Percentiles rank a stretch among this genome's conserved stretches.
Conservation (phyloP, 305 asterid genomes). For the Caryopteris hybrid region DNA sequence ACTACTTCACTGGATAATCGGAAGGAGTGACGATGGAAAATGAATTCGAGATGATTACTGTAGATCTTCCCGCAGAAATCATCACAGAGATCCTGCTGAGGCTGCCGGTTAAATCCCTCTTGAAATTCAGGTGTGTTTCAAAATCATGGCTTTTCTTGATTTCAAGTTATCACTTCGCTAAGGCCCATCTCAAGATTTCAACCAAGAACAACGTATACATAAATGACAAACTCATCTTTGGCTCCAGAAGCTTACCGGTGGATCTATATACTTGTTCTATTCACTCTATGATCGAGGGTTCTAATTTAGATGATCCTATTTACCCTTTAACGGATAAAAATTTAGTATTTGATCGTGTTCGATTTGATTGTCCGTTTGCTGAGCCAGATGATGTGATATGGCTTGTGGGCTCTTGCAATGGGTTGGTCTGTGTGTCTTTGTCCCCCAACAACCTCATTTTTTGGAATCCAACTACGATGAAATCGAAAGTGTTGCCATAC, state of each 20-base stretch:
- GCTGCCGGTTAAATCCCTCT: conserved; percentile 29
- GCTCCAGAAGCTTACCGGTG: conserved; percentile 13
- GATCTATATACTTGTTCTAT: conserved; percentile 23
- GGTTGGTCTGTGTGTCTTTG: conserved; percentile 22
- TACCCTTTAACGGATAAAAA: conserved; percentile 12
- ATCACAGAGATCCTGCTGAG: conserved; percentile 27
- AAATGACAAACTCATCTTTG: conserved; percentile 26
- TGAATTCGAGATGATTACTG: background rate
- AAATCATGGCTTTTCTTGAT: conserved; percentile 21
- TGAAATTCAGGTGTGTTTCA: conserved; percentile 20
- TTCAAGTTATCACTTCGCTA: conserved; percentile 25
- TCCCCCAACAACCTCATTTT: background rate
- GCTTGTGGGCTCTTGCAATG: conserved; percentile 32
- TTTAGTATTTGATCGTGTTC: conserved; percentile 2
- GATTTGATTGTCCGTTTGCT: conserved; percentile 19
- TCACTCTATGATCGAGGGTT: conserved; percentile 3
- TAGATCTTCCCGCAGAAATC: conserved; percentile 12
- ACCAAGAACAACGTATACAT: conserved; percentile 1
- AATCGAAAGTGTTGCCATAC: conserved; percentile 14
- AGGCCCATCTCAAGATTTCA: conserved; percentile 19
- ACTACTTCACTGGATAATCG: background rate
- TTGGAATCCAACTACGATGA: conserved; percentile 28
- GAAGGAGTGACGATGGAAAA: conserved; percentile 1
- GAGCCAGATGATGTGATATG: conserved; percentile 13
- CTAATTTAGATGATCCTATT: background rate